phyloP scores from a whole-genome alignment of 805 yeast genomes.

The Kluyveromyces nonfermentans region DNA sequence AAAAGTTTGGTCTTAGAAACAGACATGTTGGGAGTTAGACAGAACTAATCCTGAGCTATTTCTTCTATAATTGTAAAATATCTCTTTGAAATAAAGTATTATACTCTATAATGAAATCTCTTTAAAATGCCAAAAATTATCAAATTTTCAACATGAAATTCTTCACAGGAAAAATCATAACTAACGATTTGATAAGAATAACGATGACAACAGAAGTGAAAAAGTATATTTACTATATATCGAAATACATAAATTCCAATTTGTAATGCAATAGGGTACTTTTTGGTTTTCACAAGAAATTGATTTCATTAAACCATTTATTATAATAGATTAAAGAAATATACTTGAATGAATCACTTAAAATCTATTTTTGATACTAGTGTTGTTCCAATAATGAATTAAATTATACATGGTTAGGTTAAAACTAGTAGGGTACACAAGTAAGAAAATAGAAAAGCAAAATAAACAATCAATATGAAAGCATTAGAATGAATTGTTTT shows the following conservation, averaged over 20 bases:
- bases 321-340: not conserved
- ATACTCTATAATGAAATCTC: too few species aligned
- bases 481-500: not conserved
- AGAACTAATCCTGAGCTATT: not conserved
- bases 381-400: conserved; percentile 2
- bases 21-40: conserved; percentile 19
- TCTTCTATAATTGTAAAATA: too few species aligned
- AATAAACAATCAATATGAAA: not conserved
- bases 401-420: conserved; percentile 1
- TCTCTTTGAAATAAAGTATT: too few species aligned
- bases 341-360: not conserved
- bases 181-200: not conserved
- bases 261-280: too few species aligned
- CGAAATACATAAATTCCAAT: too few species aligned
- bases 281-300: too few species aligned
- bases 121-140: not conserved
- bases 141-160: not conserved
- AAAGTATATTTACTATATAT: too few species aligned
- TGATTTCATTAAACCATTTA: too few species aligned
- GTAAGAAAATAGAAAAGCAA: not conserved
- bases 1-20: conserved; percentile 38
- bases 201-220: not conserved
- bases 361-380: not conserved
- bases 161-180: not conserved
- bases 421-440: conserved; percentile 1